phyloP scores from a whole-genome alignment of 2,329 filamentous ascomycete genomes.

The Paraconiothyrium sp. region DNA sequence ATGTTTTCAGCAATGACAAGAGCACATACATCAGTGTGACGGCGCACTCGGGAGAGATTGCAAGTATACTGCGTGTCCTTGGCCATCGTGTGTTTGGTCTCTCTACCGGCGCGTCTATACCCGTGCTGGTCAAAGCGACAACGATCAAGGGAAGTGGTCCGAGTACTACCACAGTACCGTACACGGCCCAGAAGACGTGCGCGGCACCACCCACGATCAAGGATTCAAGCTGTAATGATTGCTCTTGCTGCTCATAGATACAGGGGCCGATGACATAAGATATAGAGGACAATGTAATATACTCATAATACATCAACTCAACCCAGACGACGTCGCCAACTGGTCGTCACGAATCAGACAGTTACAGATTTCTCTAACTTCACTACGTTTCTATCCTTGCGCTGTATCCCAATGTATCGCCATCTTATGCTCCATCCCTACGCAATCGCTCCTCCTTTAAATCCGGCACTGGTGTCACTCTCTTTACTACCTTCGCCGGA shows the following conservation, averaged over 20 bases:
- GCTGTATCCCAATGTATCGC: background rate
- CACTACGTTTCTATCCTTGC: background rate
- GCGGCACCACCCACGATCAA: conserved; percentile 38
- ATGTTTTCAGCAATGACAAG: conserved; percentile 61
- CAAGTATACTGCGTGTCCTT: conserved; percentile 64
- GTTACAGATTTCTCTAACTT: background rate
- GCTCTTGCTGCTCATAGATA: conserved; percentile 42
- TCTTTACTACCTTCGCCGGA: conserved; percentile 8
- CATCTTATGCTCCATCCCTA: background rate
- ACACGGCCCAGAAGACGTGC: conserved; percentile 39
- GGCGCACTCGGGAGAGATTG: conserved; percentile 68
- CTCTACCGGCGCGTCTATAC: conserved; percentile 73
- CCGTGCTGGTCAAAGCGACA: conserved; percentile 71
- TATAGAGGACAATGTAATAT: too few relatives aligned
- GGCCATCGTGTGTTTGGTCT: conserved; percentile 70
- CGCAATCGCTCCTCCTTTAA: conserved; percentile 1
- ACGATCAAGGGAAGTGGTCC: conserved; percentile 47
- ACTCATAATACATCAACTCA: too few relatives aligned
- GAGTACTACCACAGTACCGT: conserved; percentile 42
- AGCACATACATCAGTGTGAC: conserved; percentile 64
- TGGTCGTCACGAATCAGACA: background rate
- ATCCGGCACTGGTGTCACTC: conserved; percentile 7
- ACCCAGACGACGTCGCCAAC: too few relatives aligned
- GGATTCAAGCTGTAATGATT: conserved; percentile 47
- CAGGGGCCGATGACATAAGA: background rate